These are phyloP conservation scores for Theobroma grandiflorum DNA, from an alignment of 441 rosid genomes.

Conservation along the genomic window DNA sequence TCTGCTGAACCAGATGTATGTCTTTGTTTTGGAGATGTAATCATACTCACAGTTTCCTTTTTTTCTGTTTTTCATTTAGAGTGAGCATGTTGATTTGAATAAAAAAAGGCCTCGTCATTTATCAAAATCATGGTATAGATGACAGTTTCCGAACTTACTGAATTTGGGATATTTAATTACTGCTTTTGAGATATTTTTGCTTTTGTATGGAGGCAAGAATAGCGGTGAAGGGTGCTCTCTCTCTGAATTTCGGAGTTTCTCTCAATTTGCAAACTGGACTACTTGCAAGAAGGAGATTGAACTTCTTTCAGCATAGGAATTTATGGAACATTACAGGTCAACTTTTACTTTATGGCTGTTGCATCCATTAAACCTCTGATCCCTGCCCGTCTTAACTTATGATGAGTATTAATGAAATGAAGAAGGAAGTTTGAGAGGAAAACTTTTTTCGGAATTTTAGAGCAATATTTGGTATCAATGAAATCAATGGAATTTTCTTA, in stretches of 20 bases:
- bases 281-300: background rate
- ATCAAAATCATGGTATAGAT: constrained; percentile 9
- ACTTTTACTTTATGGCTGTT: background rate
- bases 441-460: too few relatives aligned
- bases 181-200: background rate
- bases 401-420: background rate
- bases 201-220: background rate
- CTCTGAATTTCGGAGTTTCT: too few relatives aligned
- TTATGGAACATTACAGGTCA: background rate
- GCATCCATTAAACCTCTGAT: too few relatives aligned
- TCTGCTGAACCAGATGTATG: constrained; percentile 30
- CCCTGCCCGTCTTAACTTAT: background rate
- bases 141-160: background rate
- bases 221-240: background rate
- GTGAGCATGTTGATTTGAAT: constrained; percentile 38
- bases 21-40: constrained; percentile 45
- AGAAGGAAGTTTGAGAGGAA: too few relatives aligned
- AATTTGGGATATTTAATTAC: background rate
- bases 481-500: too few relatives aligned
- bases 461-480: too few relatives aligned
- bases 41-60: constrained; percentile 35
- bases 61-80: constrained; percentile 17
- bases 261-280: background rate
- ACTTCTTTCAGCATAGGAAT: background rate
- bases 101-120: constrained; percentile 32